Evolutionary conservation across 2,329 filamentous ascomycete genomes (phyloP).

Genomic region (Lachnellula hyalina): DNA sequence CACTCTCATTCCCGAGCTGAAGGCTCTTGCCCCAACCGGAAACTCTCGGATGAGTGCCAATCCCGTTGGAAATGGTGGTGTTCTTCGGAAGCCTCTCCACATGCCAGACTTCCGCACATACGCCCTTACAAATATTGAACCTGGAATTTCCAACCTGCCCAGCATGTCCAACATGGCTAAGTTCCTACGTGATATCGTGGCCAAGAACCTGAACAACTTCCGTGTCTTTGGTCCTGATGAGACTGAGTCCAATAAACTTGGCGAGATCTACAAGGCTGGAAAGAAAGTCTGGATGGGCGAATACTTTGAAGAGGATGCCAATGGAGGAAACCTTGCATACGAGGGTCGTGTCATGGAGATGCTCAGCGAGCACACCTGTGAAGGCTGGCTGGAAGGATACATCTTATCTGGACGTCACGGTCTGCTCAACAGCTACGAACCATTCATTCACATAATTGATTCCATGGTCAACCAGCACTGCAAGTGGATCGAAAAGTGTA

Average conservation of each 20-base stretch:
- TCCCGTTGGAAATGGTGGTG: conserved; percentile 67
- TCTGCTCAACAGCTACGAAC: conserved; percentile 75
- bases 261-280: conserved; percentile 63
- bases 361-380: conserved; percentile 73
- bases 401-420: conserved; percentile 70
- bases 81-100: conserved; percentile 59
- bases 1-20: conserved; percentile 57
- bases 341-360: conserved; percentile 77
- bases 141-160: conserved; percentile 50
- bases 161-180: conserved; percentile 67
- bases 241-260: conserved; percentile 76
- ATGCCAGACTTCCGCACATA: conserved; percentile 69
- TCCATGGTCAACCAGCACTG: conserved; percentile 84
- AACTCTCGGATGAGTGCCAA: conserved; percentile 71
- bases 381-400: conserved; percentile 79
- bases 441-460: conserved; percentile 78
- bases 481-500: conserved; percentile 79
- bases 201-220: conserved; percentile 61
- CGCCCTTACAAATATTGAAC: conserved; percentile 54
- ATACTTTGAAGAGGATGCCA: conserved; percentile 68
- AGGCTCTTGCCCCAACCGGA: conserved; percentile 59
- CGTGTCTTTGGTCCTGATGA: conserved; percentile 75
- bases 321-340: conserved; percentile 67
- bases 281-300: conserved; percentile 80
- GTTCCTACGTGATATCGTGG: conserved; percentile 64